Conservation (phyloP, 768 basidiomycete genomes). For the Boletus subparvulus region DNA sequence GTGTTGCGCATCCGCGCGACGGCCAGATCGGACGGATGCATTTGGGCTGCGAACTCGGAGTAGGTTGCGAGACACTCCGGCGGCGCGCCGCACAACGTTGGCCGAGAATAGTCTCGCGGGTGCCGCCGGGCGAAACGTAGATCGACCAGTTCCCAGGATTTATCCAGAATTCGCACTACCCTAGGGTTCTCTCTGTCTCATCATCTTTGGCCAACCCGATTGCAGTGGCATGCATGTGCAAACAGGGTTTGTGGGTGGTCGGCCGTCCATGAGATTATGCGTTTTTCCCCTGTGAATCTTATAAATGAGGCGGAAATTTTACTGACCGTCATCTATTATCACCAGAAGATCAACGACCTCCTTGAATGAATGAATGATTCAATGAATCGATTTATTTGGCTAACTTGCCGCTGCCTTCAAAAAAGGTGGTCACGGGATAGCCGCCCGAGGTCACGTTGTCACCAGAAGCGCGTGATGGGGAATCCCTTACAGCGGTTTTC, state of each 20-base stretch:
- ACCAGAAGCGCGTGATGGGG: no score
- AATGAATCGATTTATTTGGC: no score
- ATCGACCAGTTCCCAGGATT: background rate
- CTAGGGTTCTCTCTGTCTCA: background rate
- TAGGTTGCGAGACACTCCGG: background rate
- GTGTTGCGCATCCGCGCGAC: background rate
- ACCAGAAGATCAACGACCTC: background rate
- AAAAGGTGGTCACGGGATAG: no score
- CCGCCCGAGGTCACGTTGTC: no score
- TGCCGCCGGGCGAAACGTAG: background rate
- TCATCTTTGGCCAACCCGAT: background rate
- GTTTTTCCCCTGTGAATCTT: background rate
- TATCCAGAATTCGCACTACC: background rate
- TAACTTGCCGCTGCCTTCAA: no score
- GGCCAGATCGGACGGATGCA: background rate
- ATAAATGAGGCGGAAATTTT: background rate
- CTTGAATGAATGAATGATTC: no score
- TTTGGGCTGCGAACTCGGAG: background rate
- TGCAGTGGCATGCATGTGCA: background rate
- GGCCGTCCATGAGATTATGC: background rate
- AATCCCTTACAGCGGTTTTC: no score
- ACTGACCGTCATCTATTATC: background rate
- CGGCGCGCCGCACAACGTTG: background rate
- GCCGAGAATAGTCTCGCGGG: conserved; percentile 1
- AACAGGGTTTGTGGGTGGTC: background rate